Base-by-base conservation (phyloP, 176 grass and related monocot species). In the Cymbopogon citratus region DNA sequence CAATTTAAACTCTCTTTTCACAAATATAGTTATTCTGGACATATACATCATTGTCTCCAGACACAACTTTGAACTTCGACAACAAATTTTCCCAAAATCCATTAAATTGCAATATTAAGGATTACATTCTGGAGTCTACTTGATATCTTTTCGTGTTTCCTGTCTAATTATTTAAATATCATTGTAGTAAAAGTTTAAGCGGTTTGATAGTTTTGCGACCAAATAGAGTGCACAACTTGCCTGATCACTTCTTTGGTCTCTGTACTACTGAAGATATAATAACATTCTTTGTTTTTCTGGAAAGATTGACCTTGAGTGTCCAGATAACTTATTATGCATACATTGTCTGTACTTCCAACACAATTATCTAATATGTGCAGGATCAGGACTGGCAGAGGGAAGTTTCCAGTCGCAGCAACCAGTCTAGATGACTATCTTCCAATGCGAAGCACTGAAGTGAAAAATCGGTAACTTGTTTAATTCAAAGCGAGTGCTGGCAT, bases 381-480 rank as follows among this genome's bases (percentile, higher is more conserved):
- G 35, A 92, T 73, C 85, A 95, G 96, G 88, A 80, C 56, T 24
- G 65, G 83, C 65, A 78, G 63, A 75, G 85, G 87, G 78, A 95
- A 76, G 77, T 90, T 79, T 66, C 24, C 71, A 48, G 68, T 60
- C 27, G 73, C 78, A 75, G 87, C 92, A 36, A 44, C 90, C 21
- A 84, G 74, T 79, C 84, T 89, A 38, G 83, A 89, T 89, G 75
- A 95, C 76, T 88, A 95, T 85, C 91, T 95, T 77, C 96, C 92
- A 23, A 95, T 99, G 96, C 89, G 85, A 66, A 99, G 96, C 67
- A 81, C 81, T 76, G 96, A 99, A 93, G 76, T 95, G 73, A 99
- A 93, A 76, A 94, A 95, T 85, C 71, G 88, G 92, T 91, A 84
- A 72, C 26, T 72, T 65, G 41, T 66, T 31, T 74, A 43, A 26